Base-by-base conservation (phyloP, 345 rosid species). In the Eutrema yunnanense region DNA sequence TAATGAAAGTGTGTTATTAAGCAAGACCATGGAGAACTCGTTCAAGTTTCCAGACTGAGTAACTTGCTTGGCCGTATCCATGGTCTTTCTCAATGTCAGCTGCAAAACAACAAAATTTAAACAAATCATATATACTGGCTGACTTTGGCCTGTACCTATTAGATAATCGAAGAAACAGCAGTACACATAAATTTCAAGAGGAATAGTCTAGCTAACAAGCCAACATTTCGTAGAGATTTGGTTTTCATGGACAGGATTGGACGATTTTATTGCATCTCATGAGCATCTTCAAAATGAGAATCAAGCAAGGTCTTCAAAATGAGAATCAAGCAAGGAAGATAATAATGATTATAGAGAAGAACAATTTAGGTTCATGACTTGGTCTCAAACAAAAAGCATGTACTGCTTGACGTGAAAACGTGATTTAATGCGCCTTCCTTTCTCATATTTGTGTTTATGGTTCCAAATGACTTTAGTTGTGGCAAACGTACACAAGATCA, bases 11-110 rank as follows among this genome's bases (percentile, higher is more conserved):
- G 88, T 82, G 80, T 95, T 95, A 73, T 95, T 95, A 48, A 95
- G 96, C 79, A 95, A 78, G 82, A 95, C 98, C 99, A 95, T 95
- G 5, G 99, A 87, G 79, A 95, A 90, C 78, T 95, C 99, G 34
- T 92, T 92, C 81, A 95, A 84, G 80, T 85, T 88, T 74, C 99
- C 99, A 44, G 96, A 88, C 79, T 79, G 87, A 4, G 98, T 90
- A 66, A 82, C 87, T 73, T 84, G 96, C 88, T 95, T 95, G 27
- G 99, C 97, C 1, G 98, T 88, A 80, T 95, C 99, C 99, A 95
- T 95, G 69, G 90, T 88, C 84, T 86, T 87, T 52, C 97, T 96
- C 56, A 90, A 80, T 47, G 96, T 95, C 75, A 95, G 81, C 99
- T 95, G 85, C 86, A 85, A 65, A 68, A 62, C 49, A 83, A 55